A percentile compares a stretch with the other conserved stretches of the same genome.
These are phyloP conservation scores for Seiridium cupressi DNA, from an alignment of 2,329 filamentous ascomycete species.

Conservation along the genomic window DNA sequence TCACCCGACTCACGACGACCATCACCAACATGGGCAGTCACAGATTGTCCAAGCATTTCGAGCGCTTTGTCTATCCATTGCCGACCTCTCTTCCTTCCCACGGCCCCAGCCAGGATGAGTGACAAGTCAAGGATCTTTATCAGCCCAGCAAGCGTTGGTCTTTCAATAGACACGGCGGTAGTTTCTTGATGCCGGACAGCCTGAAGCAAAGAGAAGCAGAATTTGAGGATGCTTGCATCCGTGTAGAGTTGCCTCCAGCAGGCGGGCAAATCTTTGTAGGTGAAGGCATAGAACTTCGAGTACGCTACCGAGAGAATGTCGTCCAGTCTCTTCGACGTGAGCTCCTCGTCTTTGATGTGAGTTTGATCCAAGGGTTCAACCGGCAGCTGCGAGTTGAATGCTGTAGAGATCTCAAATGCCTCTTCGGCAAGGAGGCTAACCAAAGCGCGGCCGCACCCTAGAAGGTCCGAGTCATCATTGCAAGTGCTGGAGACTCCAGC, in stretches of 20 bases:
- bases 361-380: background rate
- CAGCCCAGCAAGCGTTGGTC: slow-evolving; percentile 46
- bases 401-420: background rate
- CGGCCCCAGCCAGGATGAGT: slow-evolving; percentile 71
- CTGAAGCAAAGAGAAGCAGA: slow-evolving; percentile 35
- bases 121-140: slow-evolving; percentile 72
- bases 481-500: too few species aligned
- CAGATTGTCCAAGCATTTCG: slow-evolving; percentile 30
- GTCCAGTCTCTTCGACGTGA: slow-evolving; percentile 41
- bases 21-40: background rate
- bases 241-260: slow-evolving; percentile 73
- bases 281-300: slow-evolving; percentile 67
- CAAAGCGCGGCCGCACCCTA: slow-evolving; percentile 6
- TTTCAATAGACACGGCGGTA: background rate
- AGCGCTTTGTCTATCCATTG: slow-evolving; percentile 52
- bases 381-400: background rate
- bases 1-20: background rate
- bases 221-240: slow-evolving; percentile 66
- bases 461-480: background rate
- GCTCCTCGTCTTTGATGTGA: background rate
- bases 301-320: slow-evolving; percentile 60
- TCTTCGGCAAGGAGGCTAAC: slow-evolving; percentile 8
- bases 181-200: slow-evolving; percentile 6
- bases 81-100: slow-evolving; percentile 46
- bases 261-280: slow-evolving; percentile 62